Percentiles rank a stretch among this genome's conserved stretches.
These are phyloP conservation scores for Zymoseptoria ardabiliae DNA, from an alignment of 2,329 filamentous ascomycete genomes.

Conservation along the genomic window DNA sequence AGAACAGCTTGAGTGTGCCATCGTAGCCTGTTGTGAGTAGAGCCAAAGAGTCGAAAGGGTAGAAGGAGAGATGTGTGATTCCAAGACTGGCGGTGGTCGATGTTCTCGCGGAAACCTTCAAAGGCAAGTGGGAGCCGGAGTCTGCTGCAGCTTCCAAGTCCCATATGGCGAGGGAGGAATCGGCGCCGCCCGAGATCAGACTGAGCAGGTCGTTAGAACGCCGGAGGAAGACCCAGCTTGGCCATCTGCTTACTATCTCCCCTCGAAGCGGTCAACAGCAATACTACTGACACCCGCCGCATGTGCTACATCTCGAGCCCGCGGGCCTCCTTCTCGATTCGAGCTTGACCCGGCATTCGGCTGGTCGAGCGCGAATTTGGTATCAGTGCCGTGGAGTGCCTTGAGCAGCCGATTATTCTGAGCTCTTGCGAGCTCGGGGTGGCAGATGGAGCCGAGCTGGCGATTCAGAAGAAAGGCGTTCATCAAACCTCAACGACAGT, in stretches of 20 bases:
- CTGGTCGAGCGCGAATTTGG: slow-evolving; percentile 62
- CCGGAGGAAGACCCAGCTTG: neutral
- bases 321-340: neutral
- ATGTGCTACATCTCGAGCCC: slow-evolving; percentile 40
- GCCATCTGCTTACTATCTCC: slow-evolving; percentile 53
- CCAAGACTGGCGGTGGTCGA: slow-evolving; percentile 55
- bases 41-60: slow-evolving; percentile 66
- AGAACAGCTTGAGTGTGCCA: slow-evolving; percentile 68
- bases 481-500: slow-evolving; percentile 42
- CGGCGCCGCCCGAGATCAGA: slow-evolving; percentile 76
- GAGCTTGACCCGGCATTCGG: slow-evolving; percentile 20
- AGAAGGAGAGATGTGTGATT: slow-evolving; percentile 70
- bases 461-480: slow-evolving; percentile 70
- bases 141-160: slow-evolving; percentile 59
- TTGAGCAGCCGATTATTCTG: slow-evolving; percentile 60
- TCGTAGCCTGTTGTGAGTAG: slow-evolving; percentile 75
- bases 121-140: slow-evolving; percentile 7
- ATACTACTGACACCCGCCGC: slow-evolving; percentile 71
- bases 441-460: slow-evolving; percentile 60
- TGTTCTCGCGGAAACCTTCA: slow-evolving; percentile 22
- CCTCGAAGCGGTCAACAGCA: slow-evolving; percentile 74
- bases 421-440: slow-evolving; percentile 56
- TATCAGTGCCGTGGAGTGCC: slow-evolving; percentile 59
- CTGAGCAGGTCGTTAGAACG: slow-evolving; percentile 34
- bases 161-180: slow-evolving; percentile 80